A percentile compares a stretch with the other conserved stretches of the same genome.
phyloP scores from a whole-genome alignment of 2,329 filamentous ascomycete genomes.

The Alternaria incomplexa region DNA sequence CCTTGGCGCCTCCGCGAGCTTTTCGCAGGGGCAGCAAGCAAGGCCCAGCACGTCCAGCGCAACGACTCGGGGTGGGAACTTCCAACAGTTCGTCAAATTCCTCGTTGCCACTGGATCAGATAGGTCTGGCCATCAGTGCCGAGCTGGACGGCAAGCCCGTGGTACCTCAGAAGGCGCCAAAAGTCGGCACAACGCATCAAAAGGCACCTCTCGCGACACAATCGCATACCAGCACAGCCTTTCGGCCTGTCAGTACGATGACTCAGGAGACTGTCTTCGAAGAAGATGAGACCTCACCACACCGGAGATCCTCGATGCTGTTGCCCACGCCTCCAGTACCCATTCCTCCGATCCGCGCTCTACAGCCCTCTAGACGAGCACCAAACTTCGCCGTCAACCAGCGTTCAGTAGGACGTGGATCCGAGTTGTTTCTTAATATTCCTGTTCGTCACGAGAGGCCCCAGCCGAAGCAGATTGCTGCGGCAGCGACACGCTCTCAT shows the following conservation, averaged over 20 bases:
- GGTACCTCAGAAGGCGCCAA: constrained; percentile 9
- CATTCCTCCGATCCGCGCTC: constrained; percentile 41
- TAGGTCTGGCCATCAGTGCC: constrained; percentile 47
- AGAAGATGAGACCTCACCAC: constrained; percentile 37
- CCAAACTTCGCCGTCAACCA: constrained; percentile 14
- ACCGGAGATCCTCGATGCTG: constrained; percentile 35
- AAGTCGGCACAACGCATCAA: constrained; percentile 6
- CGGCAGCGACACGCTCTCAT: constrained; percentile 9
- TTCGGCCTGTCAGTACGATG: constrained; percentile 39
- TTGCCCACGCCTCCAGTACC: constrained; percentile 41
- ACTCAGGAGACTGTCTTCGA: constrained; percentile 48
- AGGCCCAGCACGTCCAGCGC: constrained; percentile 8
- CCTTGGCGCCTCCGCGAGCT: constrained; percentile 22
- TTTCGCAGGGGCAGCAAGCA: constrained; percentile 10
- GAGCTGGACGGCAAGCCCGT: constrained; percentile 38
- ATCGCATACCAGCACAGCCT: constrained; percentile 8
- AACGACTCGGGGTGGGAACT: constrained; percentile 30
- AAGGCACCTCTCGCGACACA: constrained; percentile 6
- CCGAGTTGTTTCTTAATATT: constrained; percentile 41
- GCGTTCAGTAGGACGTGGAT: constrained; percentile 17
- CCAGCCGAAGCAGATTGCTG: constrained; percentile 21
- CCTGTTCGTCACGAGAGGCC: constrained; percentile 39
- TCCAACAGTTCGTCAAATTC: constrained; percentile 28
- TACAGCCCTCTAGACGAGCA: constrained; percentile 37
- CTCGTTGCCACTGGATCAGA: constrained; percentile 39